Evolutionary conservation across 2,329 filamentous ascomycete genomes (phyloP).

Genomic region (Botrytis squamosa): DNA sequence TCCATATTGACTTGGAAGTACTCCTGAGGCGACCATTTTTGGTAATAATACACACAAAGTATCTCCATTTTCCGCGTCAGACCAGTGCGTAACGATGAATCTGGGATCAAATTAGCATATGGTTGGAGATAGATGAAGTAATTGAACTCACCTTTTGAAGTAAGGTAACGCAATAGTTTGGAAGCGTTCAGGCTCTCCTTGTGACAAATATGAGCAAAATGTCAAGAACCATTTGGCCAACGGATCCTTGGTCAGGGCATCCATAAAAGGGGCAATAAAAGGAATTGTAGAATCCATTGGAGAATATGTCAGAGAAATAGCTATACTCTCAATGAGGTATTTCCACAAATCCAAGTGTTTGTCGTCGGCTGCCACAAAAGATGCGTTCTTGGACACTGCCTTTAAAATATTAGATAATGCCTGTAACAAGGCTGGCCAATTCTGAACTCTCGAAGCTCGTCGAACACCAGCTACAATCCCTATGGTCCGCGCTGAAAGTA

Average conservation of each 20-base stretch:
- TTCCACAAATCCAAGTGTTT: constrained; percentile 53
- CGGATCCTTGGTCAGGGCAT: constrained; percentile 61
- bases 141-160: constrained; percentile 65
- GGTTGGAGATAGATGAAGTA: neutral
- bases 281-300: constrained; percentile 78
- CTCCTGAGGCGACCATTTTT: constrained; percentile 56
- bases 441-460: constrained; percentile 69
- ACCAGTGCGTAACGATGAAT: constrained; percentile 75
- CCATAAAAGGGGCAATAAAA: constrained; percentile 63
- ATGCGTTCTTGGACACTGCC: constrained; percentile 44
- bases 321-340: constrained; percentile 54
- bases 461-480: constrained; percentile 75
- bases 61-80: constrained; percentile 61
- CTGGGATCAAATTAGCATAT: constrained; percentile 44
- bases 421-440: constrained; percentile 68
- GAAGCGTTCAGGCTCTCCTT: constrained; percentile 73
- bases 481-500: constrained; percentile 58
- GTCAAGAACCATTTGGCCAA: constrained; percentile 74
- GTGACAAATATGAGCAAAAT: constrained; percentile 80
- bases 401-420: constrained; percentile 54
- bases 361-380: constrained; percentile 32
- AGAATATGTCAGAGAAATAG: constrained; percentile 71
- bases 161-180: constrained; percentile 73
- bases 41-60: constrained; percentile 68
- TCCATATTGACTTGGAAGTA: constrained; percentile 53